Percentiles rank a stretch among this genome's conserved stretches.
Conservation (phyloP, 2,329 filamentous ascomycete genomes). For the Fusarium setosum region DNA sequence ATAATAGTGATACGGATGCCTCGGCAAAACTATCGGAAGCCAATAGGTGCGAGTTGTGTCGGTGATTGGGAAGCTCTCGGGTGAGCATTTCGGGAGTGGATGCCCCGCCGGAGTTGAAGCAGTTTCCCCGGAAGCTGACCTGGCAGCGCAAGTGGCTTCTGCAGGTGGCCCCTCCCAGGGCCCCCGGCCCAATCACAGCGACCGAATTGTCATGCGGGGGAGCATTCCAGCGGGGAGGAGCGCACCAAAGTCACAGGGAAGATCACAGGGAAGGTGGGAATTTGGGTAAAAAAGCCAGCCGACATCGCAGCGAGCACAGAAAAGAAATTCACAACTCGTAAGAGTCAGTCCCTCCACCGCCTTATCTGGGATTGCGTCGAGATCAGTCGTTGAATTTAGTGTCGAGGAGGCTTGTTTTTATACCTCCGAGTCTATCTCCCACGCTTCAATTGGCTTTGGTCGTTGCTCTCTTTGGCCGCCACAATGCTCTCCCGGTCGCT, state of each 20-base stretch:
- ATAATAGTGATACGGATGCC: not conserved
- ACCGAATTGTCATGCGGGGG: slow-evolving; percentile 45
- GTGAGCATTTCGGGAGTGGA: slow-evolving; percentile 20
- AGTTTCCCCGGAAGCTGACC: slow-evolving; percentile 19
- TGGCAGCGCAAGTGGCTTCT: slow-evolving; percentile 20
- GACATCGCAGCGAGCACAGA: slow-evolving; percentile 42
- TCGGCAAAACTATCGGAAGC: not conserved
- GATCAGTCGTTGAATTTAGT: slow-evolving; percentile 15
- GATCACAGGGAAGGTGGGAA: slow-evolving; percentile 48
- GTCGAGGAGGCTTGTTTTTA: slow-evolving; percentile 18
- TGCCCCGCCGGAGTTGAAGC: slow-evolving; percentile 28
- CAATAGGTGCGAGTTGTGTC: not conserved
- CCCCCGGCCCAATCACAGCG: slow-evolving; percentile 22
- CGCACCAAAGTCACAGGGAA: slow-evolving; percentile 47
- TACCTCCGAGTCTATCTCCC: slow-evolving; percentile 13
- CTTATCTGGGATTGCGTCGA: not conserved
- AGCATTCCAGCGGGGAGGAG: slow-evolving; percentile 29
- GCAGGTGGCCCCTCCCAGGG: not conserved
- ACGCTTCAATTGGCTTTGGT: slow-evolving; percentile 36
- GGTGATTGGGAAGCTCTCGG: slow-evolving; percentile 1
- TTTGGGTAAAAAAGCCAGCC: slow-evolving; percentile 38
- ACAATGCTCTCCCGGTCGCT: slow-evolving; percentile 46
- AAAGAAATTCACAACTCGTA: slow-evolving; percentile 31
- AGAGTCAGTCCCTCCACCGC: not conserved
- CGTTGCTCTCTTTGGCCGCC: slow-evolving; percentile 13